A percentile compares a stretch with the other conserved stretches of the same genome.
Evolutionary conservation across 2,329 filamentous ascomycete genomes (phyloP).

Genomic region (Chaetomium sp.): DNA sequence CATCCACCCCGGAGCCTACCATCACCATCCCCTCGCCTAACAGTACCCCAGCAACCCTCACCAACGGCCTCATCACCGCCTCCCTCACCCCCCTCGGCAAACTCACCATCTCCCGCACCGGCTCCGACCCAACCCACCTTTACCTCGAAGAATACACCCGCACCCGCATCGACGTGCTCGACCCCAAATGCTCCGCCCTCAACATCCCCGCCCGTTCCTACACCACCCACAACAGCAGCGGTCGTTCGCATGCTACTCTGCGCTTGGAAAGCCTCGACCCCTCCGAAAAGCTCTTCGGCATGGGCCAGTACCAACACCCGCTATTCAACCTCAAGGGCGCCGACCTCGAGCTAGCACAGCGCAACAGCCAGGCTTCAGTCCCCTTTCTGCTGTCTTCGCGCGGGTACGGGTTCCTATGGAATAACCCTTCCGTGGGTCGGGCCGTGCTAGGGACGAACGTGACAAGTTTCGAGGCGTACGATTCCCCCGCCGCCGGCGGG

Average conservation of each 20-base stretch:
- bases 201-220: slow-evolving; percentile 4
- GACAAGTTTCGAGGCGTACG: slow-evolving; percentile 8
- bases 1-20: neutral
- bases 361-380: slow-evolving; percentile 7
- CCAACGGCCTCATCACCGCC: slow-evolving; percentile 4
- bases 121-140: neutral
- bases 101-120: neutral
- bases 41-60: neutral
- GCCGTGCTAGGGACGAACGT: slow-evolving; percentile 7
- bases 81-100: neutral
- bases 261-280: slow-evolving; percentile 6
- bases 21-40: neutral
- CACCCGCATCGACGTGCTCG: slow-evolving; percentile 4
- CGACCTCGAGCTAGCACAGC: slow-evolving; percentile 7
- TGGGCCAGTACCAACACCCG: slow-evolving; percentile 12
- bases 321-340: slow-evolving; percentile 8
- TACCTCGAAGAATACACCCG: slow-evolving; percentile 6
- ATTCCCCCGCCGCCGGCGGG: neutral
- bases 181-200: slow-evolving; percentile 9
- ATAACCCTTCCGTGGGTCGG: slow-evolving; percentile 1
- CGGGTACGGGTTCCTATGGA: slow-evolving; percentile 8
- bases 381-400: slow-evolving; percentile 9
- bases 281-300: slow-evolving; percentile 3
- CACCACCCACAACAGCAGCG: neutral
- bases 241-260: neutral